Percentiles rank a stretch among this genome's conserved stretches.
Conservation (phyloP, 2,329 filamentous ascomycete species). For the Aspergillus sp. region DNA sequence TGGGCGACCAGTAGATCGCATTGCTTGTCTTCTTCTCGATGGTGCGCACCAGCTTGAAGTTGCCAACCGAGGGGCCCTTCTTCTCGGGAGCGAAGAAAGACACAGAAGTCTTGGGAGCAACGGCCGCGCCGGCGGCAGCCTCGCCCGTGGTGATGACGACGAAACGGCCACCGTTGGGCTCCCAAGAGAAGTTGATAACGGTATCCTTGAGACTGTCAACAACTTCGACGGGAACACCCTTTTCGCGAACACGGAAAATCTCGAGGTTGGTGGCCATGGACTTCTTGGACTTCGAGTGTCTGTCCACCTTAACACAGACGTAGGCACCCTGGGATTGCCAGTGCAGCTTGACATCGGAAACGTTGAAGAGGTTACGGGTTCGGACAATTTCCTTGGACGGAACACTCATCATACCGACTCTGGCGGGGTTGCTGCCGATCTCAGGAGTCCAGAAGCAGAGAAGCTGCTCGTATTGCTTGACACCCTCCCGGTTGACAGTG, state of each 20-base stretch:
- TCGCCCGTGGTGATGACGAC: conserved; percentile 95
- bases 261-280: conserved; percentile 94
- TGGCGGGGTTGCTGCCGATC: conserved; percentile 94
- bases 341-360: conserved; percentile 94
- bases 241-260: conserved; percentile 95
- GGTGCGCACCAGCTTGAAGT: conserved; percentile 94
- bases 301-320: conserved; percentile 96
- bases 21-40: conserved; percentile 99
- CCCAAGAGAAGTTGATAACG: conserved; percentile 99
- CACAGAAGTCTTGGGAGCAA: conserved; percentile 88
- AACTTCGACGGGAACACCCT: conserved; percentile 96
- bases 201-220: conserved; percentile 97
- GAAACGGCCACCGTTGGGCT: conserved; percentile 95
- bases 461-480: conserved; percentile 92
- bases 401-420: conserved; percentile 93
- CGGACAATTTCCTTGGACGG: conserved; percentile 92
- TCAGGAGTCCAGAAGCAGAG: conserved; percentile 99
- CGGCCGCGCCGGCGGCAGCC: conserved; percentile 69
- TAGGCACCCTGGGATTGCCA: conserved; percentile 96
- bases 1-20: conserved; percentile 97
- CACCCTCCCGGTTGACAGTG: conserved; percentile 71
- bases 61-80: conserved; percentile 76
- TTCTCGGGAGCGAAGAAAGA: conserved; percentile 98
- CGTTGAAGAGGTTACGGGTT: conserved; percentile 95
- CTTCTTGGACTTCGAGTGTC: conserved; percentile 99